Evolutionary conservation across 495 filamentous ascomycete species (phyloP), one percentile per base, ranked within the genome.

Genomic region (Massariosphaeria phaeospora): DNA sequence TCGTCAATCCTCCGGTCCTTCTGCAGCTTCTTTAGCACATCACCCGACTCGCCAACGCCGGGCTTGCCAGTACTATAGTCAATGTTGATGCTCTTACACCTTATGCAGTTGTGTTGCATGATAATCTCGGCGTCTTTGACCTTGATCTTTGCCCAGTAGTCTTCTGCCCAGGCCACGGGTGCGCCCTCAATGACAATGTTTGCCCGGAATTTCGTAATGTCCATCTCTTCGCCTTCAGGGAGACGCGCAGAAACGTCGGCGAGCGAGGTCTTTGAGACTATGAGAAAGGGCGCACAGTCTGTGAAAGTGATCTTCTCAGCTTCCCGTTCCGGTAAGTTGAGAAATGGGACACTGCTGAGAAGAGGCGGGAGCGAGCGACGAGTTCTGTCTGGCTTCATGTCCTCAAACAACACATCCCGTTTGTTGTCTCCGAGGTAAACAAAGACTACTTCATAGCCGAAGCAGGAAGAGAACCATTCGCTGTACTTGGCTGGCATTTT

Each of bases 151-250:
- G 73, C 81, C 91, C 91, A 97, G 65, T 79, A 93, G 57, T 96
- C 91, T 63, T 97, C 91, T 17, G 89, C 90, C 69, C 79, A 97
- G 0, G 82, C 75, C 8, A 62, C 61, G 21, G 70, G 63, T 1
- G 76, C 75, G 0, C 81, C 84, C 9, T 78, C 75, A 7, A 96
- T 67, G 7, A 96, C 82, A 34, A 96, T 80, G 61, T 96, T 96
- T 0, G 89, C 85, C 24, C 91, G 79, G 69, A 95, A 90, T 64
- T 90, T 93, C 10, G 81, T 83, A 62, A 87, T 77, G 57, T 85
- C 82, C 74, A 89, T 80, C n/a, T 72, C 57, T 27, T 76, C 65
- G 1, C 71, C 77, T 0, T 68, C 73, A 0, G 76, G 70, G 3
- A 94, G 65, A 1, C 88, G 79, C 2, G 67, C 60, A 18, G 76